phyloP scores from a whole-genome alignment of 2,329 filamentous ascomycete species.

The Calonectria pauciramosa region DNA sequence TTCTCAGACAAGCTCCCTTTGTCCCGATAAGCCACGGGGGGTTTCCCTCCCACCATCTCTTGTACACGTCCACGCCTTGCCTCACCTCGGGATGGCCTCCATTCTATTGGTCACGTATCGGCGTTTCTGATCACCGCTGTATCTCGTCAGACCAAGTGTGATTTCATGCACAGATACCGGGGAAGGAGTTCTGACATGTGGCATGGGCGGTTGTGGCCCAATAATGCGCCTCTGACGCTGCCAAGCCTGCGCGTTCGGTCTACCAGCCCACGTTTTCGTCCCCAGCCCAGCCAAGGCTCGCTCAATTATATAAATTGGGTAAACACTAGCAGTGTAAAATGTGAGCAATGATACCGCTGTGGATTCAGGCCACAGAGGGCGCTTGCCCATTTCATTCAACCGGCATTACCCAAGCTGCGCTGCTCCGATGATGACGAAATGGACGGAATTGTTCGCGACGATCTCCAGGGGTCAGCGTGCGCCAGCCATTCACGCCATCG shows the following conservation, averaged over 20 bases:
- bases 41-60: not conserved
- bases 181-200: not conserved
- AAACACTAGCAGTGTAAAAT: not conserved
- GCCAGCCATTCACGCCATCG: not conserved
- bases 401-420: not conserved
- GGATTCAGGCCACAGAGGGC: not conserved
- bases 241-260: not conserved
- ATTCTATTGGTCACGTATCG: constrained; percentile 2
- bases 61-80: not conserved
- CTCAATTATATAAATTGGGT: not conserved
- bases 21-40: not conserved
- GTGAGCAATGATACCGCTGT: not conserved
- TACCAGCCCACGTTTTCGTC: not conserved
- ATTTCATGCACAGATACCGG: constrained; percentile 8
- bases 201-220: not conserved
- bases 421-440: constrained; percentile 1
- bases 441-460: constrained; percentile 2
- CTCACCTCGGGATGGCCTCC: not conserved
- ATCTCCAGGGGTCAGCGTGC: constrained; percentile 6
- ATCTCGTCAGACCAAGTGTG: not conserved
- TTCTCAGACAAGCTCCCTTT: not conserved
- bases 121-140: not conserved
- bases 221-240: constrained; percentile 8
- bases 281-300: not conserved
- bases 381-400: not conserved